Percentiles rank a stretch among this genome's conserved stretches.
Evolutionary conservation across 164 flowering plant genomes (phyloP).

Genomic region (Malania oleifera): DNA sequence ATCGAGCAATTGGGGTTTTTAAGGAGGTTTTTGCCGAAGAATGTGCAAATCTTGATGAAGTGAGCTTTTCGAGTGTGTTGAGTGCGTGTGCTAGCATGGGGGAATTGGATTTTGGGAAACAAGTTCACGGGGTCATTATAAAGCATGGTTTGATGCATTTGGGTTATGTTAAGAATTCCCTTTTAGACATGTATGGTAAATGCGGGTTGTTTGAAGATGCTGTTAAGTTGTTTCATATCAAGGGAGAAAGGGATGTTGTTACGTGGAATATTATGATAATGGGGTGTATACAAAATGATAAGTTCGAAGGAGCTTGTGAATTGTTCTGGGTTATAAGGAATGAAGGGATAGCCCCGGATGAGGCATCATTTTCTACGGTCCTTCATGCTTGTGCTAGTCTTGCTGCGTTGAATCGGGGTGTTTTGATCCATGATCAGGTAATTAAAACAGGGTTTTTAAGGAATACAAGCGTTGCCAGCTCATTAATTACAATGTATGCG

Average conservation of each 20-base stretch:
- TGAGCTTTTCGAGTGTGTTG: conserved; percentile 44
- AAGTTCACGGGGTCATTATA: conserved; percentile 41
- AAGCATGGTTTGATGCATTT: conserved; percentile 30
- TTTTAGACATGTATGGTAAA: conserved; percentile 57
- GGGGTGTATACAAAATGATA: conserved; percentile 38
- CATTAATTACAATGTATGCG: conserved; percentile 57
- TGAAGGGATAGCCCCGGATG: conserved; percentile 45
- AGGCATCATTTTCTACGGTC: conserved; percentile 39
- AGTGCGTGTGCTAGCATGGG: conserved; percentile 43
- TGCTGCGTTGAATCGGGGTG: conserved; percentile 47
- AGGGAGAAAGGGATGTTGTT: conserved; percentile 38
- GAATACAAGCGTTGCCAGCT: conserved; percentile 34
- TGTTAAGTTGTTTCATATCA: conserved; percentile 26
- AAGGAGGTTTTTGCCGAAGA: conserved; percentile 25
- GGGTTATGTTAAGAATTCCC: conserved; percentile 40
- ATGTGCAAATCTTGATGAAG: conserved; percentile 39
- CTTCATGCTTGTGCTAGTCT: conserved; percentile 51
- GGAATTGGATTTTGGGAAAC: conserved; percentile 35
- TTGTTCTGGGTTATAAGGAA: conserved; percentile 52
- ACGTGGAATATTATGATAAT: conserved; percentile 58
- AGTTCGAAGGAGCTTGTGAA: conserved; percentile 49
- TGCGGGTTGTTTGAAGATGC: conserved; percentile 44
- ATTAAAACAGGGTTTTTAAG: conserved; percentile 40
- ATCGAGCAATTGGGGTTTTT: conserved; percentile 29
- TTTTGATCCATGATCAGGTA: conserved; percentile 40